Conservation (phyloP, 2,329 filamentous ascomycete genomes). For the Penicillium paneum region DNA sequence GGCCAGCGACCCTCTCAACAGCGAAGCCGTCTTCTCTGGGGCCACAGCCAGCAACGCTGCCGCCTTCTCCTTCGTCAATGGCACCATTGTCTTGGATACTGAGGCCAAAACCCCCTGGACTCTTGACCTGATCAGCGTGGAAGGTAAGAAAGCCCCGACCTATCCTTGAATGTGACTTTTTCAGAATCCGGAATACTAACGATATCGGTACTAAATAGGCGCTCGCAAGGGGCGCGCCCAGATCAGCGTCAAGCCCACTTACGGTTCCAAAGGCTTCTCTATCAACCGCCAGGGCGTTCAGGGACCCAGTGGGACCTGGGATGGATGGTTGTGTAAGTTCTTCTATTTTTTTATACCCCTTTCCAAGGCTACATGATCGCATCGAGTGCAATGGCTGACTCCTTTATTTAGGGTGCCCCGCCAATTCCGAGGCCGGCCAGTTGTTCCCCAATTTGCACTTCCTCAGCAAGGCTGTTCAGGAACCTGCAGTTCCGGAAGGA, state of each 20-base stretch:
- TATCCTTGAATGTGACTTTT: neutral
- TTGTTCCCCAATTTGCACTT: conserved; percentile 11
- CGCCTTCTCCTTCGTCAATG: conserved; percentile 13
- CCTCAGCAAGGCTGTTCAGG: conserved; percentile 3
- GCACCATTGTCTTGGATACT: conserved; percentile 12
- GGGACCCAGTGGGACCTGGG: conserved; percentile 9
- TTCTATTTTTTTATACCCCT: neutral
- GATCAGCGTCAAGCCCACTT: conserved; percentile 16
- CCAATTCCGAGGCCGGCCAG: conserved; percentile 3
- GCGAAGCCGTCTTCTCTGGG: conserved; percentile 14
- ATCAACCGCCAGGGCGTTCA: neutral
- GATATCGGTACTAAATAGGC: neutral
- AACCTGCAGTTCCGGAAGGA: conserved; percentile 3
- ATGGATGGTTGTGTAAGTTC: conserved; percentile 35
- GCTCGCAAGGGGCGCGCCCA: conserved; percentile 13
- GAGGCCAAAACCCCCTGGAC: conserved; percentile 9
- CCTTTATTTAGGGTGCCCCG: conserved; percentile 1
- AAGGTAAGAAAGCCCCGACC: neutral
- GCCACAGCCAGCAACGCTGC: conserved; percentile 4
- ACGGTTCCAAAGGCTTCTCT: conserved; percentile 15
- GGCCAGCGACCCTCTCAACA: conserved; percentile 16
- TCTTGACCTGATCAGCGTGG: conserved; percentile 13
- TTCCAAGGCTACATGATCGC: neutral
- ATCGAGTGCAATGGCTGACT: neutral
- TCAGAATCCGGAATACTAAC: neutral